Conservation (phyloP, 176 grass and related monocot genomes). For the Cymbopogon citratus region DNA sequence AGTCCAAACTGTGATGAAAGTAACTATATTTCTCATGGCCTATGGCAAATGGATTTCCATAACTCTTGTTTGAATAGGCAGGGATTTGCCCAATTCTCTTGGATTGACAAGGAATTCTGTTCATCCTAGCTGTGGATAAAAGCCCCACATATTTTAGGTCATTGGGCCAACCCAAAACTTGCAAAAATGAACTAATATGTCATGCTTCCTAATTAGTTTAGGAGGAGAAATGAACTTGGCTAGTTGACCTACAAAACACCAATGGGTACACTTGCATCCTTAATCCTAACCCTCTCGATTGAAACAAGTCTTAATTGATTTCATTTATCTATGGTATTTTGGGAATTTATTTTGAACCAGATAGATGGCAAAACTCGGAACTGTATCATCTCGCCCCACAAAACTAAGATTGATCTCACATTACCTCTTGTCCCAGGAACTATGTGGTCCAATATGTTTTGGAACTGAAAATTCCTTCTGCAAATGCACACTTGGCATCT, state of each 20-base stretch:
- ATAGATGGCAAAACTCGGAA: background rate
- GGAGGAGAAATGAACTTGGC: background rate
- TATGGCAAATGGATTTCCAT: background rate
- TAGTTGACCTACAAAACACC: background rate
- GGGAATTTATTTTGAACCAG: background rate
- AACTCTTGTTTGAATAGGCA: background rate
- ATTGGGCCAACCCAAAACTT: background rate
- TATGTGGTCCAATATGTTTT: constrained; percentile 87
- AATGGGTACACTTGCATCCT: background rate
- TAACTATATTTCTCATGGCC: background rate
- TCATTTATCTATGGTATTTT: background rate
- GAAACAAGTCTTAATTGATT: background rate
- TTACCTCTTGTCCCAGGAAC: constrained; percentile 53
- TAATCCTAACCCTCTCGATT: background rate
- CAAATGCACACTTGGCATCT: constrained; percentile 55
- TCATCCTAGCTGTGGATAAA: background rate
- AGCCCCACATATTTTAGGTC: background rate
- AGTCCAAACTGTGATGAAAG: background rate
- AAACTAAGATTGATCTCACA: background rate
- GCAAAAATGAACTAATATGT: background rate
- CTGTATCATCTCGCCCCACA: background rate
- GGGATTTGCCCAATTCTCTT: background rate
- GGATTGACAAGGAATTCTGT: background rate
- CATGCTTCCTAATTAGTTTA: background rate
- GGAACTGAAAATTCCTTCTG: constrained; percentile 49